A percentile compares a stretch with the other conserved stretches of the same genome.
These are phyloP conservation scores for Coemansia sp. DNA, from an alignment of 192 early-diverging fungal genomes.

Conservation along the genomic window DNA sequence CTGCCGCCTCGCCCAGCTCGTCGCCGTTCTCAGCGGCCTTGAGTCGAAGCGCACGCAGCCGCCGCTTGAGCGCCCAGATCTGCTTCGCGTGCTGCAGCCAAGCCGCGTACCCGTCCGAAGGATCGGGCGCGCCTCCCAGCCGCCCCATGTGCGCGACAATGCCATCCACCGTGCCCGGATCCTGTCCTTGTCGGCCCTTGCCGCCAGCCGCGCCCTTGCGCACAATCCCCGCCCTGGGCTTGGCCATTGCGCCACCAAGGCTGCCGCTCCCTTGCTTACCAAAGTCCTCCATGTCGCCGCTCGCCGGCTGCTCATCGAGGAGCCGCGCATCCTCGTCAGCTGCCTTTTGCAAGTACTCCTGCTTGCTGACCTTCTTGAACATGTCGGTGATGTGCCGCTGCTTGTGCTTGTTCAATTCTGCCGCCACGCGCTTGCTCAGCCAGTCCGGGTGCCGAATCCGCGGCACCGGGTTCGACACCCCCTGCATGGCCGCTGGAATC, in stretches of 20 bases:
- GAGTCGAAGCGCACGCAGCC: constrained; percentile 50
- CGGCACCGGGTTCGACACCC: constrained; percentile 87
- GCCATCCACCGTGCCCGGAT: constrained; percentile 46
- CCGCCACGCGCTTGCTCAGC: constrained; percentile 76
- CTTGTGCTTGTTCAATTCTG: constrained; percentile 73
- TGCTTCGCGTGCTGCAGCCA: constrained; percentile 77
- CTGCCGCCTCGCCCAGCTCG: background rate
- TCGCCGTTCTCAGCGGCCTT: constrained; percentile 35
- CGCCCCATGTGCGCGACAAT: constrained; percentile 22
- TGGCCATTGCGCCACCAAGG: background rate
- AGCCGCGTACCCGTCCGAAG: constrained; percentile 60
- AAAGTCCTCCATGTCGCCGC: constrained; percentile 59
- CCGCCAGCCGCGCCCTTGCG: background rate
- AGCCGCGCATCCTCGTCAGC: constrained; percentile 3
- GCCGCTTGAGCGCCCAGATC: constrained; percentile 66
- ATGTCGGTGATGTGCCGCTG: constrained; percentile 82
- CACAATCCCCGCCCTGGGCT: too few relatives aligned
- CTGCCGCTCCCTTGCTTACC: constrained; percentile 21
- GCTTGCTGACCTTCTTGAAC: constrained; percentile 57
- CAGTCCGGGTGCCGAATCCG: constrained; percentile 92
- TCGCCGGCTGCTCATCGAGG: background rate
- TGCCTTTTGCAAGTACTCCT: constrained; percentile 20
- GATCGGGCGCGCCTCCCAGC: constrained; percentile 59
- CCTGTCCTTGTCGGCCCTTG: constrained; percentile 1
- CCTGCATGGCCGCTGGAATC: constrained; percentile 97